These are phyloP conservation scores for Tremellales sp. DNA, from an alignment of 1,284 basidiomycete species.

Conservation along the genomic window DNA sequence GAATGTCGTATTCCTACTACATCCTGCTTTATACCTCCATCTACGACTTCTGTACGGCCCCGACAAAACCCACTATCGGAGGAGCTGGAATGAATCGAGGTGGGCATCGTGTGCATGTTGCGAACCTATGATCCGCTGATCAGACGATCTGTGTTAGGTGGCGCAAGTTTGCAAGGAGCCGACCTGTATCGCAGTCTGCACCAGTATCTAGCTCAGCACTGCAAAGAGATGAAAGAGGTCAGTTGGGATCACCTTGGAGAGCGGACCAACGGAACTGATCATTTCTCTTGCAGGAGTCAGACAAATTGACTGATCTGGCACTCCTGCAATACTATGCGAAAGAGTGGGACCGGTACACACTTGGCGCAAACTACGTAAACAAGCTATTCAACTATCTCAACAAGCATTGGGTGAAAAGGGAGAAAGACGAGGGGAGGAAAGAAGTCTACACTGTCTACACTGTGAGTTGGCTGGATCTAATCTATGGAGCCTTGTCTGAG, in stretches of 20 bases:
- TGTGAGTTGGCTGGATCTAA: conserved; percentile 56
- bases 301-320: conserved; percentile 76
- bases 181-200: conserved; percentile 90
- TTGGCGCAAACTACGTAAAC: conserved; percentile 92
- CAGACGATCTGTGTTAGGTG: too few relatives aligned
- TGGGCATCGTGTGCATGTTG: neutral
- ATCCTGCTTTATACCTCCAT: conserved; percentile 89
- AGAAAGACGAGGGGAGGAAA: conserved; percentile 96
- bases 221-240: conserved; percentile 63
- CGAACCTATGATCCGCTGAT: neutral
- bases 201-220: conserved; percentile 75
- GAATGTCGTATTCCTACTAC: conserved; percentile 88
- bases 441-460: conserved; percentile 95
- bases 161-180: conserved; percentile 90
- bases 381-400: conserved; percentile 95
- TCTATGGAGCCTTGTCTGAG: neutral
- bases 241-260: conserved; percentile 35
- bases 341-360: conserved; percentile 96
- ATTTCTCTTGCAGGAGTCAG: conserved; percentile 59
- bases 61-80: neutral
- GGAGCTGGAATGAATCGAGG: neutral
- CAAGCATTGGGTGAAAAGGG: conserved; percentile 98
- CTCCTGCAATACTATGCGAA: conserved; percentile 85
- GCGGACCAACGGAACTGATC: conserved; percentile 13
- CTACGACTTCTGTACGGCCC: conserved; percentile 87